These are phyloP conservation scores for Strobilomyces echinocephalus DNA, from an alignment of 768 basidiomycete species.

Conservation along the genomic window DNA sequence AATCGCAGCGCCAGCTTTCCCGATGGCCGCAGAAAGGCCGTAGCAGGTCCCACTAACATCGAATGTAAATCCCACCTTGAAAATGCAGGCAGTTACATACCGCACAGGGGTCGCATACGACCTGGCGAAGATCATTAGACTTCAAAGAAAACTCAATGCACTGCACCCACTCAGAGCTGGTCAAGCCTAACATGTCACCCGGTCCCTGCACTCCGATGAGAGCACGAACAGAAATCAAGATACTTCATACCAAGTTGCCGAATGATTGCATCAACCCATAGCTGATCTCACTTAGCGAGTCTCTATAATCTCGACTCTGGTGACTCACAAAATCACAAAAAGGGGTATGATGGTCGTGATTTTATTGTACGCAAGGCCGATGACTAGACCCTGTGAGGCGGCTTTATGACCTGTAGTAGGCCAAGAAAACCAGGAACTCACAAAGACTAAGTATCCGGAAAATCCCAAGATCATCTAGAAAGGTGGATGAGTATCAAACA, in stretches of 20 bases:
- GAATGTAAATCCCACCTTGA: background rate
- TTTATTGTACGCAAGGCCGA: slow-evolving; percentile 56
- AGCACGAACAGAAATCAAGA: background rate
- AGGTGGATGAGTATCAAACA: slow-evolving; percentile 3
- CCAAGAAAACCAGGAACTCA: slow-evolving; percentile 21
- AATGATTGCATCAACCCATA: slow-evolving; percentile 71
- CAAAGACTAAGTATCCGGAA: slow-evolving; percentile 62
- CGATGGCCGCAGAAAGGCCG: slow-evolving; percentile 62
- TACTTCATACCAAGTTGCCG: slow-evolving; percentile 52
- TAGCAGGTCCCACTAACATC: slow-evolving; percentile 58
- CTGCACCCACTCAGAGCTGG: slow-evolving; percentile 57
- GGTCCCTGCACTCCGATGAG: slow-evolving; percentile 46
- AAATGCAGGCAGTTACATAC: slow-evolving; percentile 23
- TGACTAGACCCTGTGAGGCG: slow-evolving; percentile 41
- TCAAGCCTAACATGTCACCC: slow-evolving; percentile 65
- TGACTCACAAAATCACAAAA: slow-evolving; percentile 62
- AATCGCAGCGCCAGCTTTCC: slow-evolving; percentile 68
- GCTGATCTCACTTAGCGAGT: slow-evolving; percentile 29
- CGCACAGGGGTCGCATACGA: slow-evolving; percentile 63
- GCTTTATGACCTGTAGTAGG: background rate
- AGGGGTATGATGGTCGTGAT: slow-evolving; percentile 58
- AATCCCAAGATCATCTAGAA: slow-evolving; percentile 63
- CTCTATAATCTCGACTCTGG: background rate
- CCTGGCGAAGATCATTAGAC: slow-evolving; percentile 27
- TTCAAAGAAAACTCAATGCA: slow-evolving; percentile 7